These are phyloP conservation scores for Firmiana major DNA, from an alignment of 345 rosid species.

Conservation along the genomic window DNA sequence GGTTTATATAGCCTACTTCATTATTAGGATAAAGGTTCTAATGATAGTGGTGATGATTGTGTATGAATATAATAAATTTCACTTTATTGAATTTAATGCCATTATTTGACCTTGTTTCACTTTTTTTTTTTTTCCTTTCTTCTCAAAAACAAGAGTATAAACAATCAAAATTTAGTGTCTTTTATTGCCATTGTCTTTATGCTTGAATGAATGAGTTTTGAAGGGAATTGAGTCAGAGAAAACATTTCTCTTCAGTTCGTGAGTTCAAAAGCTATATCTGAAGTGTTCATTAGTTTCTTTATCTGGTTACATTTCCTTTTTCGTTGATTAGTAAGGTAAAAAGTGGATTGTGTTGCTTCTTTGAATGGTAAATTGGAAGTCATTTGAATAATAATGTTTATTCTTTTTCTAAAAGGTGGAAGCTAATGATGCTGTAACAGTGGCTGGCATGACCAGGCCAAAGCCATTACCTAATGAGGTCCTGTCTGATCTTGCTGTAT, in stretches of 20 bases:
- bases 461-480: slow-evolving; percentile 65
- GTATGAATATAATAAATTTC: neutral
- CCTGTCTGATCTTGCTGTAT: slow-evolving; percentile 79
- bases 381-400: neutral
- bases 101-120: neutral
- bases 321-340: neutral
- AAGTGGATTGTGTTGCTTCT: neutral
- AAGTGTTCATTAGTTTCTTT: neutral
- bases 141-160: neutral
- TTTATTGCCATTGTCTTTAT: neutral
- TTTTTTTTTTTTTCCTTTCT: neutral
- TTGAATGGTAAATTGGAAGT: neutral
- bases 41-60: too few relatives aligned
- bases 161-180: neutral
- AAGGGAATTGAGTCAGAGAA: neutral
- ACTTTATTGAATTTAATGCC: neutral
- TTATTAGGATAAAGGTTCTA: too few relatives aligned
- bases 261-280: neutral
- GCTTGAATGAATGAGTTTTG: neutral
- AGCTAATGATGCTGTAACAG: slow-evolving; percentile 79
- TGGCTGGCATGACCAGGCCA: slow-evolving; percentile 82
- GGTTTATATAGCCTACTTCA: too few relatives aligned
- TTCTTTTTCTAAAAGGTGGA: slow-evolving; percentile 49
- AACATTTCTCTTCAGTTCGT: neutral
- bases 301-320: neutral